Conservation (phyloP, 1,284 basidiomycete species). For the Cystobasidium slooffiae region DNA sequence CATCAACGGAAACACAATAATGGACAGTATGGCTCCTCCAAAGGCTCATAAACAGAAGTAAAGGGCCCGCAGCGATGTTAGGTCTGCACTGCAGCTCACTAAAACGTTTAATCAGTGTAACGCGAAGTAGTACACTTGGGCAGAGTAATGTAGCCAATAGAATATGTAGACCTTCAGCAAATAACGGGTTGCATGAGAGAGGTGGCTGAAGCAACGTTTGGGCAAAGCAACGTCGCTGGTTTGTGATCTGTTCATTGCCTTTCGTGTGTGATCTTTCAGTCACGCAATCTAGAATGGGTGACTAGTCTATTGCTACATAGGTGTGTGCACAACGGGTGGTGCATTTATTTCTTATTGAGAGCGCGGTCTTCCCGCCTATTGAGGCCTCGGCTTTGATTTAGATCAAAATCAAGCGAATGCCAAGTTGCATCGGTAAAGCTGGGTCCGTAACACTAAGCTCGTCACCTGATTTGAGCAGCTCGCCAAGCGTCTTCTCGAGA, state of each 20-base stretch:
- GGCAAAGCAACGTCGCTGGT: neutral
- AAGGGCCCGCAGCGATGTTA: neutral
- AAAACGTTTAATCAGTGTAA: neutral
- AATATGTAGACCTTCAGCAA: neutral
- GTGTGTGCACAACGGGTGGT: too few species aligned
- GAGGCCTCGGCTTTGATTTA: neutral
- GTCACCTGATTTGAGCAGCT: constrained; percentile 74
- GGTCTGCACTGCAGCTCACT: neutral
- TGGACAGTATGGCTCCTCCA: constrained; percentile 45
- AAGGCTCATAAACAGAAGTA: neutral
- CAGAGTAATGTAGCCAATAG: neutral
- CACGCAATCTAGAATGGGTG: too few species aligned
- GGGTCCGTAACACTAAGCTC: constrained; percentile 86
- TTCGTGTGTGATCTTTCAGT: neutral
- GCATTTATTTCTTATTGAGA: too few species aligned
- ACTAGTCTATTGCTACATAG: constrained; percentile 1
- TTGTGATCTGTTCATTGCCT: too few species aligned
- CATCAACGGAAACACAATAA: constrained; percentile 47
- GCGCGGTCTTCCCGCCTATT: too few species aligned
- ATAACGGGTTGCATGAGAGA: neutral
- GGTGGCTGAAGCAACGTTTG: neutral
- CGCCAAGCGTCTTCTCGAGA: constrained; percentile 78
- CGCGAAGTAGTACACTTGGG: too few species aligned
- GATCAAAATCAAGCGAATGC: constrained; percentile 60
- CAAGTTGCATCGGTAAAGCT: constrained; percentile 82